Base-by-base conservation (phyloP, 345 rosid genomes). In the Lepidium didymum region DNA sequence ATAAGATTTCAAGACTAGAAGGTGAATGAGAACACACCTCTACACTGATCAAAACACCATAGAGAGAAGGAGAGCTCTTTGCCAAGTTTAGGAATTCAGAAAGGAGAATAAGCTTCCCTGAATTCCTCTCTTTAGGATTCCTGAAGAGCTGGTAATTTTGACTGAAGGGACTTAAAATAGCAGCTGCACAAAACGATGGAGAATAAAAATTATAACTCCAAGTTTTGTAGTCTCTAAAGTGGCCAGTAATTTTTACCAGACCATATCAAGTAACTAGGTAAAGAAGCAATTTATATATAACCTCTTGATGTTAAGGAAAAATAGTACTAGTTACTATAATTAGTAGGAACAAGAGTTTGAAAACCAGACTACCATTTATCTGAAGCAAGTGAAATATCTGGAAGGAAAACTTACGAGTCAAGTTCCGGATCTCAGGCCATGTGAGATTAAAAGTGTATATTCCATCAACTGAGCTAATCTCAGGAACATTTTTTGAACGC, bases 41-140 rank as follows among this genome's bases (percentile, higher is more conserved):
- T 65, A 92, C 81, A 76, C 78, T 67, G 67, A 92, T 83, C 79
- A 87, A 79, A 74, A 87, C 79, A 36, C 96, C 87, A 1, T 81
- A 69, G 54, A 92, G 78, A 47, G 96, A 78, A 76, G 60, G 77
- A 11, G 83, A 25, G 13, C 74, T 85, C 37, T 73, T 85, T 34
- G 91, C 83, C 86, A 87, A 13, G 43, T 36, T 72, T 65, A 92
- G 72, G 75, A 92, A 92, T 12, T 85, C 86, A 16, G 82, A 70
- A 72, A 92, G 73, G 0, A 73, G 69, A 9, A 85, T 16, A 36
- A 86, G 77, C 0, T 47, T 77, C 56, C 96, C 96, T 13, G 62
- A 77, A 59, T 41, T 75, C 78, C 1, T 77, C 76, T 45, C 61
- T n/a, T 52, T 76, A 0, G 96, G 96, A 77, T 87, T 90, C 41